Percentiles rank a stretch among this genome's conserved stretches.
Conservation (phyloP, 495 filamentous ascomycete genomes). For the Hyaloscypha bicolor region DNA sequence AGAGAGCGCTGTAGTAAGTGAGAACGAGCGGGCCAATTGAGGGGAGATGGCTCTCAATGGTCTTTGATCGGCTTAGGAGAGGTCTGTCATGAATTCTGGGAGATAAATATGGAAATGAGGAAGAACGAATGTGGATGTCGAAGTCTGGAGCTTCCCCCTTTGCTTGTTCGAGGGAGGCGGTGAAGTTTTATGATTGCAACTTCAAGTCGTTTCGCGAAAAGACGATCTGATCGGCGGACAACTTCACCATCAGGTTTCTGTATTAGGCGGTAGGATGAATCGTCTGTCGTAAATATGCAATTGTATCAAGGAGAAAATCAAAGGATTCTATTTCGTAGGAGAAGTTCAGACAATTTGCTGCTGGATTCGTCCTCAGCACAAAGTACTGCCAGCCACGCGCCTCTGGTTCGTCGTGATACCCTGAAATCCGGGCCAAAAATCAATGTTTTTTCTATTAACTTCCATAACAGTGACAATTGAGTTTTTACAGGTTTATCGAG, state of each 20-base stretch:
- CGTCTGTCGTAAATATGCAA: neutral
- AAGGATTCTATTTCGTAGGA: neutral
- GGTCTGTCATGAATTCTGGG: constrained; percentile 25
- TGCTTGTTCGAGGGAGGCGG: constrained; percentile 26
- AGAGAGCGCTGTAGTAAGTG: constrained; percentile 4
- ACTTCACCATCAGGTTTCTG: neutral
- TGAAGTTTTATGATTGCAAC: neutral
- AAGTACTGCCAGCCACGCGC: neutral
- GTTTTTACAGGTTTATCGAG: too few species aligned
- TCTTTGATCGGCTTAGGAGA: constrained; percentile 6
- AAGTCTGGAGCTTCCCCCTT: constrained; percentile 1
- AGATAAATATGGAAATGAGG: constrained; percentile 6
- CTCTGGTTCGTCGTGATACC: too few species aligned
- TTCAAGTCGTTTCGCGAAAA: neutral
- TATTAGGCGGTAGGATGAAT: neutral
- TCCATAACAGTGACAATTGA: too few species aligned
- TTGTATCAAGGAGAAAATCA: neutral
- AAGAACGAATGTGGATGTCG: constrained; percentile 20
- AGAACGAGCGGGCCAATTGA: constrained; percentile 23
- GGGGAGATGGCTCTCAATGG: constrained; percentile 20
- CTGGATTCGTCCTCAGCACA: neutral
- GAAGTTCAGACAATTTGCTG: neutral
- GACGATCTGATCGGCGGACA: constrained; percentile 4
- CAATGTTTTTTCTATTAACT: too few species aligned
- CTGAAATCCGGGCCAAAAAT: too few species aligned